Evolutionary conservation across 371 early-diverging fungal genomes (phyloP), one percentile per base, ranked within the genome.

Genomic region (Catenaria anguillulae): DNA sequence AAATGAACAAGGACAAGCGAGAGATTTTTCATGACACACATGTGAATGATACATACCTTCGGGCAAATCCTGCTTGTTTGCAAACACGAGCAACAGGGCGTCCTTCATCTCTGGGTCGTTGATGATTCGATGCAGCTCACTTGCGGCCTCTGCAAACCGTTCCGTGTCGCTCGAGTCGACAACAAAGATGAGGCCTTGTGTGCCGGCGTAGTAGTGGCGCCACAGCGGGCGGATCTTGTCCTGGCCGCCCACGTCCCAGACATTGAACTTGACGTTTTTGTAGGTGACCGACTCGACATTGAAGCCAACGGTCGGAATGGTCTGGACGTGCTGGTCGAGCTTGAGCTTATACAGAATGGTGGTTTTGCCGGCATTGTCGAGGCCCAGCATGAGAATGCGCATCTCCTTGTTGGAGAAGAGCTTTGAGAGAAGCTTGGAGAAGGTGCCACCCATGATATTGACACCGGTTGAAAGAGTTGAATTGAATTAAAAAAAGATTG

Each of bases 171-270:
- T 73, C 35, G 81, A 77, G 71, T 87, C 87, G 64, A 84, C 75
- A 23, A 87, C 82, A 70, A 78, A 87, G 50, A 87, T 78, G 62
- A 87, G 79, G 21, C 77, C 77, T 15, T 50, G 52, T 0, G 90
- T 89, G 19, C 88, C 88, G 4, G 87, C 84, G 64, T 86, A 89
- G 71, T 90, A 90, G 64, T 89, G 90, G 65, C 90, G 78, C 91
- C 91, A 90, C 37, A 90, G 70, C 45, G 89, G 89, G 55, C 91
- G 75, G 68, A 90, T 90, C 73, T 88, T 90, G 70, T 88, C 88
- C 70, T 90, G 91, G 62, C 91, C 91, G 60, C 91, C 91, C 0
- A 90, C 88, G 71, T 90, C 91, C 85, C 91, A 89, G 66, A 89
- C 91, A 67, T 86, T 88, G 64, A 90, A 91, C 74, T 86, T 87